Percentiles rank a stretch among this genome's conserved stretches.
These are phyloP conservation scores for Alternaria gansuensis DNA, from an alignment of 2,329 filamentous ascomycete genomes.

Conservation along the genomic window DNA sequence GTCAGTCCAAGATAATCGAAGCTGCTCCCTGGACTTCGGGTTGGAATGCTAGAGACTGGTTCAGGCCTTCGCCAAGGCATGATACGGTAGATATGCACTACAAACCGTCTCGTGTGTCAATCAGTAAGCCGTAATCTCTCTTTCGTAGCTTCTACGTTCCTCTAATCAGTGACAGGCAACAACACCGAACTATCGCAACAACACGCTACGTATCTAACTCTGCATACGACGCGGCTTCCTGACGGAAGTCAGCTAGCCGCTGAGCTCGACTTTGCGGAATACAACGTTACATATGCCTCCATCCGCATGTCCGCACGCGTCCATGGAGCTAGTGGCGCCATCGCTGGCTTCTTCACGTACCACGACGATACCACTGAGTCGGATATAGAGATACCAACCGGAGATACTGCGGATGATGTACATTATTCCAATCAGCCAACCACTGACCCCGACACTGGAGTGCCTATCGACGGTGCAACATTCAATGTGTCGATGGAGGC, in stretches of 20 bases:
- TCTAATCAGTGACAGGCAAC: background rate
- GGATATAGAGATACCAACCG: slow-evolving; percentile 25
- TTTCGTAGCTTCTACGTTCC: background rate
- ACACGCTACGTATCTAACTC: slow-evolving; percentile 10
- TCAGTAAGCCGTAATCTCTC: slow-evolving; percentile 10
- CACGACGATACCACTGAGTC: slow-evolving; percentile 24
- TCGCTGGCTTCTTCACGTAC: slow-evolving; percentile 28
- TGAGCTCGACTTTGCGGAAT: slow-evolving; percentile 22
- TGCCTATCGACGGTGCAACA: slow-evolving; percentile 17
- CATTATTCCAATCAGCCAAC: slow-evolving; percentile 27
- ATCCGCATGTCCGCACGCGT: slow-evolving; percentile 22
- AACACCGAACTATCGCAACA: background rate
- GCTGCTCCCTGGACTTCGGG: slow-evolving; percentile 20
- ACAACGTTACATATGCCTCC: slow-evolving; percentile 23
- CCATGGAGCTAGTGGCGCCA: slow-evolving; percentile 19
- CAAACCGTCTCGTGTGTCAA: slow-evolving; percentile 13
- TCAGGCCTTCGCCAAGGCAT: slow-evolving; percentile 4
- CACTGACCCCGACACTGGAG: slow-evolving; percentile 13
- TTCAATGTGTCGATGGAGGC: slow-evolving; percentile 20
- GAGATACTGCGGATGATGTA: slow-evolving; percentile 1
- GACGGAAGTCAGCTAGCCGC: slow-evolving; percentile 18
- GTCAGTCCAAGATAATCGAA: slow-evolving; percentile 12
- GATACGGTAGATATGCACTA: slow-evolving; percentile 18
- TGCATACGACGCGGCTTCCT: slow-evolving; percentile 14
- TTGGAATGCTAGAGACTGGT: slow-evolving; percentile 20